Conservation (phyloP, 257 asterid species). For the Fraxinus quadrangulata region DNA sequence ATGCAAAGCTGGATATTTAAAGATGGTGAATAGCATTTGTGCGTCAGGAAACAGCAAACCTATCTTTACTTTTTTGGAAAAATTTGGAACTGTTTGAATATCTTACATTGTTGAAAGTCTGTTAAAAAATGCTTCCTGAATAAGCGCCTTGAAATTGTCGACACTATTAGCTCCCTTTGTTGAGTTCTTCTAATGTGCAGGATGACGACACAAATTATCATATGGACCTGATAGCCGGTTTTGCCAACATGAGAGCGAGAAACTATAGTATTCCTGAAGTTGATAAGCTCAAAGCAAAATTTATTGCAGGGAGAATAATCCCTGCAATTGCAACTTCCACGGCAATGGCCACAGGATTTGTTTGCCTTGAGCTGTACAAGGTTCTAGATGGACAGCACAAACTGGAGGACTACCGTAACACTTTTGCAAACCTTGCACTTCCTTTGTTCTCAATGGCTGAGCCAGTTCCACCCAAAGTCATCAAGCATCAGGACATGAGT, state of each 20-base stretch:
- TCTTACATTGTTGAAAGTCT: background rate
- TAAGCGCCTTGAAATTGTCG: background rate
- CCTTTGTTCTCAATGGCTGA: slow-evolving; percentile 55
- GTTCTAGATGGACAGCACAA: slow-evolving; percentile 42
- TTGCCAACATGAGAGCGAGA: slow-evolving; percentile 55
- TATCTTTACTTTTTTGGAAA: background rate
- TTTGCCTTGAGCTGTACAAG: slow-evolving; percentile 50
- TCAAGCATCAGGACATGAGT: slow-evolving; percentile 44
- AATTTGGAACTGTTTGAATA: background rate
- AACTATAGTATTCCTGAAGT: slow-evolving; percentile 52
- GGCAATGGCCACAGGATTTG: slow-evolving; percentile 52
- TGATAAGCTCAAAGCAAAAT: slow-evolving; percentile 49
- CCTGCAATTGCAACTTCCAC: slow-evolving; percentile 58
- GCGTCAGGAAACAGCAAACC: background rate
- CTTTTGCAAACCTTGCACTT: slow-evolving; percentile 55
- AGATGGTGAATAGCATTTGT: background rate
- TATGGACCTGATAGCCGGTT: slow-evolving; percentile 46
- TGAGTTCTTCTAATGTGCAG: slow-evolving; percentile 28
- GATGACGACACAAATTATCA: slow-evolving; percentile 50
- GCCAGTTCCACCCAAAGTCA: slow-evolving; percentile 51
- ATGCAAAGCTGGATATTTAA: background rate
- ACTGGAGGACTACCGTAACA: slow-evolving; percentile 51
- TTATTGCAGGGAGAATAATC: slow-evolving; percentile 50
- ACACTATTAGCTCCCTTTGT: background rate
- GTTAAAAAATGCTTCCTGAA: background rate